These are phyloP conservation scores for Filobasidium wieringae DNA, from an alignment of 768 basidiomycete genomes.

Conservation along the genomic window DNA sequence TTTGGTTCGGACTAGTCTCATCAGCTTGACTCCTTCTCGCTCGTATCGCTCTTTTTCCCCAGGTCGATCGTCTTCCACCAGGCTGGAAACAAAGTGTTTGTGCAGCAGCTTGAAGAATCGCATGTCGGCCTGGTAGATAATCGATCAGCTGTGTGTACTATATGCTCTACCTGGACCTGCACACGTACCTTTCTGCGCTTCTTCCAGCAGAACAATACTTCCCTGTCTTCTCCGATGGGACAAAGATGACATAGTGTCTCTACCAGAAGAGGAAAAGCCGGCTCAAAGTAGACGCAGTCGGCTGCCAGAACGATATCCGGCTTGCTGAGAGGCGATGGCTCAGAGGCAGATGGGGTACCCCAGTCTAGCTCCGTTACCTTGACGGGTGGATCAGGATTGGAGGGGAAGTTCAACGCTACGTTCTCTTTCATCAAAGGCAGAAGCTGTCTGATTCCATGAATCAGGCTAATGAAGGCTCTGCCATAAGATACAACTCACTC, in stretches of 20 bases:
- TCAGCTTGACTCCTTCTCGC: constrained; percentile 30
- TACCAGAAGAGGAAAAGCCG: constrained; percentile 76
- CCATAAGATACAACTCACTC: constrained; percentile 48
- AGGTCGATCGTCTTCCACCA: constrained; percentile 28
- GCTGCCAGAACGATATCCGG: constrained; percentile 68
- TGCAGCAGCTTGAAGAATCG: constrained; percentile 70
- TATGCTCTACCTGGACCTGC: too few species aligned
- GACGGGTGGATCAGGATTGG: constrained; percentile 3
- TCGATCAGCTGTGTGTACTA: too few species aligned
- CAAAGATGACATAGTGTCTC: constrained; percentile 59
- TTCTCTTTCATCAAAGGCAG: constrained; percentile 69
- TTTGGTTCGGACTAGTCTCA: constrained; percentile 23
- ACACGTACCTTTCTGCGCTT: constrained; percentile 76
- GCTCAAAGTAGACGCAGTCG: constrained; percentile 93
- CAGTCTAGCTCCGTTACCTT: constrained; percentile 67
- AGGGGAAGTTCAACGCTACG: constrained; percentile 51
- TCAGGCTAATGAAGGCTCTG: constrained; percentile 45
- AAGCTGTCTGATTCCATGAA: too few species aligned
- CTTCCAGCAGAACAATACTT: constrained; percentile 84
- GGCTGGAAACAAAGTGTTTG: constrained; percentile 53
- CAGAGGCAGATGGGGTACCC: constrained; percentile 52
- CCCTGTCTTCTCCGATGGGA: constrained; percentile 42
- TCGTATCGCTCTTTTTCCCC: constrained; percentile 32
- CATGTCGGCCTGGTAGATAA: constrained; percentile 84
- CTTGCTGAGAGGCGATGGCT: constrained; percentile 42